Evolutionary conservation across 2,329 filamentous ascomycete species (phyloP).

Genomic region (Alternaria infectoria): DNA sequence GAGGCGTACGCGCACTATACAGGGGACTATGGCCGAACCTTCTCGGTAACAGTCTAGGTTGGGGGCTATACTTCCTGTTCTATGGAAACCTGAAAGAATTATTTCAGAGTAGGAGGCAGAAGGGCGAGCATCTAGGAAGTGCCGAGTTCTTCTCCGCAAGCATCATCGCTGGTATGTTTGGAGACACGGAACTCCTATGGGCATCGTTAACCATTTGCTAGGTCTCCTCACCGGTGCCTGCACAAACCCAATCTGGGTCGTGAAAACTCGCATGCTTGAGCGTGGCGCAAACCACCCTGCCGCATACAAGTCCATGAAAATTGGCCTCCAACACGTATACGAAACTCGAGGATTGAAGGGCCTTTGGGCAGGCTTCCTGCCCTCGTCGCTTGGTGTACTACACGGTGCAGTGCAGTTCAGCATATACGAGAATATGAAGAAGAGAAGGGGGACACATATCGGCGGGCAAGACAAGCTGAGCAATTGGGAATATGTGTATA

Average conservation of each 20-base stretch:
- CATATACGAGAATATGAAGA: slow-evolving; percentile 81
- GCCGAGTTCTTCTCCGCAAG: slow-evolving; percentile 83
- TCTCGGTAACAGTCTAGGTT: slow-evolving; percentile 86
- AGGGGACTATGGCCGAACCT: slow-evolving; percentile 89
- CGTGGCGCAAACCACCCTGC: slow-evolving; percentile 75
- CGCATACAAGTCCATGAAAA: slow-evolving; percentile 79
- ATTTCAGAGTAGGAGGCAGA: slow-evolving; percentile 52
- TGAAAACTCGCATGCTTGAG: slow-evolving; percentile 96
- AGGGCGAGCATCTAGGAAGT: slow-evolving; percentile 58
- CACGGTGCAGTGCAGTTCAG: slow-evolving; percentile 96
- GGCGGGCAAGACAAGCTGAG: slow-evolving; percentile 57
- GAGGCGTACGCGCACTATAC: slow-evolving; percentile 74
- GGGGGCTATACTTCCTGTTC: slow-evolving; percentile 90
- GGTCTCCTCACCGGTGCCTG: slow-evolving; percentile 79
- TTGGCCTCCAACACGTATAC: slow-evolving; percentile 72
- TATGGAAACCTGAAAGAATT: slow-evolving; percentile 66
- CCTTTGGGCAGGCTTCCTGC: slow-evolving; percentile 86
- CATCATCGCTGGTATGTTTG: slow-evolving; percentile 60
- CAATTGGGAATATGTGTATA: slow-evolving; percentile 78
- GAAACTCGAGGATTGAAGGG: slow-evolving; percentile 74
- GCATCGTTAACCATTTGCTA: slow-evolving; percentile 19
- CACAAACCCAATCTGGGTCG: slow-evolving; percentile 97
- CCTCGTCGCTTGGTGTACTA: slow-evolving; percentile 83
- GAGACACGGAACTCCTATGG: neutral
- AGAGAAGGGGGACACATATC: slow-evolving; percentile 58